These are phyloP conservation scores for Candida nitratophila DNA, from an alignment of 805 yeast genomes.

Conservation along the genomic window DNA sequence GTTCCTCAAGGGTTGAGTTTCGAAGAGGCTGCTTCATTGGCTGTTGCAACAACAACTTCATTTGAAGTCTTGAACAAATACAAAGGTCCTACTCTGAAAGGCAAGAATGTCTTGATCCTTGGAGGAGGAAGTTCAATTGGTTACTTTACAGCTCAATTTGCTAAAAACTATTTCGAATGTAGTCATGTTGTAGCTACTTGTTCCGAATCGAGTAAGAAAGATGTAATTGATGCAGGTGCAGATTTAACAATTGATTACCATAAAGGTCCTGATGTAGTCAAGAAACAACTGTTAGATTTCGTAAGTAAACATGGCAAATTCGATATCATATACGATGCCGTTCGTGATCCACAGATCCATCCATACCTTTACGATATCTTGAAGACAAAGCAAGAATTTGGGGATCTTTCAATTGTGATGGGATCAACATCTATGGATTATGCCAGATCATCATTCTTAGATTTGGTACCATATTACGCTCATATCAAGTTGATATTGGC, in stretches of 20 bases:
- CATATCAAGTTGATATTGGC: constrained; percentile 6
- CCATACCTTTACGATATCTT: constrained; percentile 34
- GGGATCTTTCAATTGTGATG: constrained; percentile 43
- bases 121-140: constrained; percentile 79
- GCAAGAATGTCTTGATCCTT: constrained; percentile 47
- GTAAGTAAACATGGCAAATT: constrained; percentile 37
- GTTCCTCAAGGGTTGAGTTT: constrained; percentile 41
- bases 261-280: constrained; percentile 28
- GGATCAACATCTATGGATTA: constrained; percentile 48
- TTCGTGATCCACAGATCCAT: constrained; percentile 50
- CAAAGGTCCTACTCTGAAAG: constrained; percentile 28
- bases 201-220: constrained; percentile 30
- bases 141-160: constrained; percentile 44
- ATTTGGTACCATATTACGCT: constrained; percentile 18
- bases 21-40: constrained; percentile 60
- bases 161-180: constrained; percentile 40
- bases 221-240: constrained; percentile 38
- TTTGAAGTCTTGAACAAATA: constrained; percentile 27
- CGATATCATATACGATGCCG: constrained; percentile 59
- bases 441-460: constrained; percentile 13
- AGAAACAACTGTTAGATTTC: constrained; percentile 26
- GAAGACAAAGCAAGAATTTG: constrained; percentile 38
- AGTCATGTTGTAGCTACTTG: constrained; percentile 45
- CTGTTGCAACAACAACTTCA: constrained; percentile 62
- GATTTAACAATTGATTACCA: constrained; percentile 50